A percentile compares a stretch with the other conserved stretches of the same genome.
phyloP scores from a whole-genome alignment of 208 protist species.

The Leishmania tarentolae region DNA sequence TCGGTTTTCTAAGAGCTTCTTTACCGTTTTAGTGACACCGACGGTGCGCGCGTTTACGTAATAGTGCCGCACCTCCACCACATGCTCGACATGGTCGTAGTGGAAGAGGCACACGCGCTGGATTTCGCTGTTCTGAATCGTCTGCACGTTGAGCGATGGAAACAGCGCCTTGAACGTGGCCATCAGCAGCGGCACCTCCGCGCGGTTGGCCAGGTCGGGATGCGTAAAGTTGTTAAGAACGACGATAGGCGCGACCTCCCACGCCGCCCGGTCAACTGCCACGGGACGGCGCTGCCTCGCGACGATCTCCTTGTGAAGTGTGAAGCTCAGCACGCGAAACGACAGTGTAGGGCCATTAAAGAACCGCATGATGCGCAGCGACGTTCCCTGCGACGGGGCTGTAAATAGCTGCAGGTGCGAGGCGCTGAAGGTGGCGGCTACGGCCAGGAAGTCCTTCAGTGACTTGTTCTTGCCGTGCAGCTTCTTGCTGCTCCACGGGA shows the following conservation, averaged over 20 bases:
- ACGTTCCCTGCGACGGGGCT: conserved; percentile 76
- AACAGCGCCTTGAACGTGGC: conserved; percentile 88
- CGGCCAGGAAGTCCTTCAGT: conserved; percentile 85
- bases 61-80: conserved; percentile 92
- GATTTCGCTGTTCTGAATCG: conserved; percentile 78
- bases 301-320: conserved; percentile 81
- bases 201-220: conserved; percentile 55
- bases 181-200: conserved; percentile 82
- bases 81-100: conserved; percentile 85
- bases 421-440: conserved; percentile 82
- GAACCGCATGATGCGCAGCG: conserved; percentile 91
- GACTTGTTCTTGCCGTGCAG: conserved; percentile 90
- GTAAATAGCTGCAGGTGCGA: conserved; percentile 91
- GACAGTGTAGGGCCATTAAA: conserved; percentile 90
- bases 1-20: conserved; percentile 88
- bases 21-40: conserved; percentile 80
- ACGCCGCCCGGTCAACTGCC: conserved; percentile 59
- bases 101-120: conserved; percentile 89
- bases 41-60: conserved; percentile 81
- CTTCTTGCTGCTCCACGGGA: conserved; percentile 91
- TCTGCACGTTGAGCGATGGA: conserved; percentile 80
- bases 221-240: conserved; percentile 93
- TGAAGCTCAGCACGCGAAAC: conserved; percentile 90
- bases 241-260: conserved; percentile 87
- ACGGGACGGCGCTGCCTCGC: conserved; percentile 74